Evolutionary conservation across 2,329 filamentous ascomycete genomes (phyloP).

Genomic region (Dothideomycetes sp.): DNA sequence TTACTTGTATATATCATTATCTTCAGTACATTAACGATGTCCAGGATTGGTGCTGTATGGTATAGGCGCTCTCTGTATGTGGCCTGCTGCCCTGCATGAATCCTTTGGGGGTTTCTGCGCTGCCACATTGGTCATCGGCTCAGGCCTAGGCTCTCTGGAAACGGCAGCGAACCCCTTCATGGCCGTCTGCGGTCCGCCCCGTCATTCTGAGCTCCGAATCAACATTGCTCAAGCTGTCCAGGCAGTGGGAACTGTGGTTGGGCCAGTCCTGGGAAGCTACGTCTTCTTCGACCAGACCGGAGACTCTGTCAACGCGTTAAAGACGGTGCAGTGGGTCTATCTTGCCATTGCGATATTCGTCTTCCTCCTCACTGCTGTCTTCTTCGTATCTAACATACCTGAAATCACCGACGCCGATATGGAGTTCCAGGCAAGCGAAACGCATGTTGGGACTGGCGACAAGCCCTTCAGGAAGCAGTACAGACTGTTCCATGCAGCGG

Average conservation of each 20-base stretch:
- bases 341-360: constrained; percentile 52
- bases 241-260: constrained; percentile 46
- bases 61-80: constrained; percentile 46
- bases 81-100: constrained; percentile 44
- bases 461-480: constrained; percentile 51
- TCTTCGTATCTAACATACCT: constrained; percentile 44
- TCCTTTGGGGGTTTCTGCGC: constrained; percentile 51
- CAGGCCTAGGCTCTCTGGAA: constrained; percentile 44
- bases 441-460: constrained; percentile 21
- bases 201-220: constrained; percentile 47
- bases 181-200: constrained; percentile 46
- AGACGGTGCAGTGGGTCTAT: constrained; percentile 55
- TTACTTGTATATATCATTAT: too few species aligned
- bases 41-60: constrained; percentile 45
- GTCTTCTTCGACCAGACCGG: constrained; percentile 50
- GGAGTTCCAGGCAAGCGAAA: constrained; percentile 35
- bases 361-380: constrained; percentile 44
- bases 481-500: constrained; percentile 62
- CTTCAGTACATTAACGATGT: too few species aligned
- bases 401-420: constrained; percentile 54
- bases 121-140: constrained; percentile 45
- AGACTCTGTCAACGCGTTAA: constrained; percentile 37
- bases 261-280: constrained; percentile 47
- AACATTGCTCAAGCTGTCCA: constrained; percentile 50
- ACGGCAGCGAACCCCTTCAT: constrained; percentile 47